These are phyloP conservation scores for Volvox africanus DNA, from an alignment of 139 green algal genomes.

Conservation along the genomic window DNA sequence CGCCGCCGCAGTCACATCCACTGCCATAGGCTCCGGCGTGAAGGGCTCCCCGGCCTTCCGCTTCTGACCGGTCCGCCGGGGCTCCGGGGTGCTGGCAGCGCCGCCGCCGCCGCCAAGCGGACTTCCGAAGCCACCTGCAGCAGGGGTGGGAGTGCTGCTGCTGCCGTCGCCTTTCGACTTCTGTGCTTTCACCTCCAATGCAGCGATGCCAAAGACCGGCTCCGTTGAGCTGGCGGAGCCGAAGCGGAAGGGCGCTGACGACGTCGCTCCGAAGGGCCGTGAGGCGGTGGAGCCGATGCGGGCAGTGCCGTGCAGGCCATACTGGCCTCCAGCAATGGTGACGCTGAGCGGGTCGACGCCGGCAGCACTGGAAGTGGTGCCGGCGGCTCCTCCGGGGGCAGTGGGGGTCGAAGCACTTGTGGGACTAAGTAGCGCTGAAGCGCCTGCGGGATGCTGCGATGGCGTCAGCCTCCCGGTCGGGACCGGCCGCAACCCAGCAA, in stretches of 20 bases:
- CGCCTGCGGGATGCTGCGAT: background rate
- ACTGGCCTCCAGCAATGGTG: slow-evolving; percentile 51
- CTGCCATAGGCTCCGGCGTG: background rate
- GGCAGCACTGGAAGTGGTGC: no score
- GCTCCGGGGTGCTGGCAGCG: background rate
- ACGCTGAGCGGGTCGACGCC: slow-evolving; percentile 17
- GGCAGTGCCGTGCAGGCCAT: slow-evolving; percentile 3
- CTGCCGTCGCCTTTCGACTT: background rate
- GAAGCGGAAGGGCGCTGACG: slow-evolving; percentile 31
- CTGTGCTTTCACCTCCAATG: slow-evolving; percentile 1
- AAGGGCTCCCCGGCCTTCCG: slow-evolving; percentile 20
- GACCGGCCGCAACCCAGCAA: slow-evolving; percentile 14
- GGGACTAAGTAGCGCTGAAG: background rate
- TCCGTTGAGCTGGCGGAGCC: background rate
- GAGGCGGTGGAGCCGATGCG: background rate
- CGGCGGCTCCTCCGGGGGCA: background rate
- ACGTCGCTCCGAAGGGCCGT: background rate
- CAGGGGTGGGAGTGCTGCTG: background rate
- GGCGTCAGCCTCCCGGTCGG: slow-evolving; percentile 7
- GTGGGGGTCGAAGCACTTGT: background rate
- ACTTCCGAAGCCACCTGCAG: background rate
- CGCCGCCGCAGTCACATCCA: background rate
- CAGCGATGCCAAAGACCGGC: slow-evolving; percentile 42
- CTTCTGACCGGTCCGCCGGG: slow-evolving; percentile 3
- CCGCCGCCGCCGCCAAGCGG: background rate